Evolutionary conservation across 2,329 filamentous ascomycete genomes (phyloP), one percentile per base, ranked within the genome.

Genomic region (Botrytis fabae): DNA sequence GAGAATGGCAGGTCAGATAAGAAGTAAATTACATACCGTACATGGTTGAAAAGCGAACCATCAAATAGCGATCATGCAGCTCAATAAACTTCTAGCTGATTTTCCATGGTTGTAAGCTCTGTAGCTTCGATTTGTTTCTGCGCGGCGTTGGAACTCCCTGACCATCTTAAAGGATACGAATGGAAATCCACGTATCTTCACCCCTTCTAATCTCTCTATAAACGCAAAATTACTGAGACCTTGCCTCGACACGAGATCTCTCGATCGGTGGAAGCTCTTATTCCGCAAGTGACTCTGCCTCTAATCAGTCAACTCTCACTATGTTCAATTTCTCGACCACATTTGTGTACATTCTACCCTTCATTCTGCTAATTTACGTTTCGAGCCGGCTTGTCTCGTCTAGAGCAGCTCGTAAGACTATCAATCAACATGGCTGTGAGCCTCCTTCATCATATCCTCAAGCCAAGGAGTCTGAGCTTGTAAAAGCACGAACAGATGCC

Each of bases 381-480:
- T 62, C 25, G 38, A 22, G 28, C 32, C 22, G 25, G 42, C 12
- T 60, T 14, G 7, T 22, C 35, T 71, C 44, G 9, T 28, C 28
- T 7, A 65, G 7, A 64, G 22, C 32, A 40, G 9, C 38, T 20
- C 42, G 8, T 12, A n/a, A 28, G 22, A 7, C 10, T 14, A 48
- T 46, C 6, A 38, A n/a, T 22, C 60, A 71, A 22, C 46, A 54
- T 65, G 60, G 44, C 12, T 71, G 69, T 35, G 14, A 71, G 18
- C 9, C 20, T 42, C 59, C 38, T 16, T 35, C 46, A 40, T 32
- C 22, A 35, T 71, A 65, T 38, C 60, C 69, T 62, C 60, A 32
- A 10, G 18, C 25, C 25, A 22, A 46, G 12, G 60, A 59, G 22
- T 16, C 59, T 5, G 69, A 65, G 12, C 42, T 71, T 22, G 20